Conservation (phyloP, 1,284 basidiomycete genomes). For the Cutaneotrichosporon sp. region DNA sequence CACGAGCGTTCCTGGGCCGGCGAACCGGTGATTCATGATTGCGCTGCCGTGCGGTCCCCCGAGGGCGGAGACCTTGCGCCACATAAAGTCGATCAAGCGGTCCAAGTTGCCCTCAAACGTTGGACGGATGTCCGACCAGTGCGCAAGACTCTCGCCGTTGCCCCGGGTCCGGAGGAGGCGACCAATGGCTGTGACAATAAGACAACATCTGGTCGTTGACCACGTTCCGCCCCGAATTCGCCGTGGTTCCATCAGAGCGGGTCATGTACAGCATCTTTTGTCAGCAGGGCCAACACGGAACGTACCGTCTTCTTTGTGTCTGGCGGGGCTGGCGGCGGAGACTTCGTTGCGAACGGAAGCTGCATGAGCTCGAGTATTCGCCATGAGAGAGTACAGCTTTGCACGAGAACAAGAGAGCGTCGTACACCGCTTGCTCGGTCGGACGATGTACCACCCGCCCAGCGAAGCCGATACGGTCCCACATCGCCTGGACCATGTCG, state of each 20-base stretch:
- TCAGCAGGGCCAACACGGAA: no score
- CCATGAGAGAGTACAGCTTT: constrained; percentile 11
- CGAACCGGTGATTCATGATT: constrained; percentile 16
- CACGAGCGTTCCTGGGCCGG: background rate
- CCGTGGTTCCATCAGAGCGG: background rate
- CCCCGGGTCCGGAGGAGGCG: background rate
- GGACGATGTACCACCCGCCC: background rate
- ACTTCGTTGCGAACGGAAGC: no score
- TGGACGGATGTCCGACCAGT: background rate
- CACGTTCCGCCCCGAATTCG: background rate
- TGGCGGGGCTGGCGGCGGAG: background rate
- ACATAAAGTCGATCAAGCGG: background rate
- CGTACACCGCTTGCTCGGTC: background rate
- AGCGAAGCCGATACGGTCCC: constrained; percentile 8
- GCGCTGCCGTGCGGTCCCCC: constrained; percentile 14
- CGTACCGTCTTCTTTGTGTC: background rate
- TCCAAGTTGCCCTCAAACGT: background rate
- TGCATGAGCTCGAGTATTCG: constrained; percentile 7
- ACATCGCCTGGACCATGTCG: background rate
- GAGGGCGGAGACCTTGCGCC: constrained; percentile 5
- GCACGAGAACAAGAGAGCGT: constrained; percentile 8
- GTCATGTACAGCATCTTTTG: constrained; percentile 17
- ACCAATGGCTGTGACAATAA: background rate
- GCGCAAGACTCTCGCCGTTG: background rate
- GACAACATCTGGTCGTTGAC: constrained; percentile 8